Base-by-base conservation (phyloP, 2,329 filamentous ascomycete genomes). In the Fusarium mexicanum region DNA sequence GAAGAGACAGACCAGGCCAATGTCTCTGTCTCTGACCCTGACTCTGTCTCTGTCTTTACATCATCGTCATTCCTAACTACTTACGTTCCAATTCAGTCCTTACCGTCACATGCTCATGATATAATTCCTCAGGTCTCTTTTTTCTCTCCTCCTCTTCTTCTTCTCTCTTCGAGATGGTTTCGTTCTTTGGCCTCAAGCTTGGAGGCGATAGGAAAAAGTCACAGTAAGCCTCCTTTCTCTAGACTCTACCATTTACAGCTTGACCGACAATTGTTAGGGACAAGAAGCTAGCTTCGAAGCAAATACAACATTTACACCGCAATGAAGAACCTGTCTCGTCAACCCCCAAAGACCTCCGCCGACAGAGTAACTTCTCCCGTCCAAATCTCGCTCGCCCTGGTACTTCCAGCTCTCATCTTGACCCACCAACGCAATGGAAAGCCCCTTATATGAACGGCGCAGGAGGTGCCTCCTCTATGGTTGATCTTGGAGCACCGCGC, bases 181-280 rank as follows among this genome's bases (percentile, higher is more conserved):
- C 89, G 6, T 88, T 90, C 72, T 89, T 90, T 72, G 88, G 88
- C 57, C 81, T 90, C 78, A 89, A 86, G 78, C 83, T 90, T 68
- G 87, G 87, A 57, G 84, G 84, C 74, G 87, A 88, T 71, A 89
- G 86, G 82, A 90, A 90, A 80, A 89, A 88, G 85, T 86, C 82
- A n/a, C 79, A 84, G 87, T 85, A 79, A 77, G 80, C 64, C 63
- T 76, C 60, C 37, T 46, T 44, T 61, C n/a, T 50, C 29, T 24
- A 16, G 13, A 29, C 13, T 22, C 44, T 16, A 16, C 44, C 20
- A 0, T 29, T 9, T 11, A 10, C 13, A 47, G 5, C 7, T 47
- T 47, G 2, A 5, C 18, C 2, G 44, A 47, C 6, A 29, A 8
- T 29, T 22, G 1, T 5, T 0, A 78, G 77, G 48, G 76, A 77